Base-by-base conservation (phyloP, 1,139 yeast genomes). In the Debaryomyces udenii region DNA sequence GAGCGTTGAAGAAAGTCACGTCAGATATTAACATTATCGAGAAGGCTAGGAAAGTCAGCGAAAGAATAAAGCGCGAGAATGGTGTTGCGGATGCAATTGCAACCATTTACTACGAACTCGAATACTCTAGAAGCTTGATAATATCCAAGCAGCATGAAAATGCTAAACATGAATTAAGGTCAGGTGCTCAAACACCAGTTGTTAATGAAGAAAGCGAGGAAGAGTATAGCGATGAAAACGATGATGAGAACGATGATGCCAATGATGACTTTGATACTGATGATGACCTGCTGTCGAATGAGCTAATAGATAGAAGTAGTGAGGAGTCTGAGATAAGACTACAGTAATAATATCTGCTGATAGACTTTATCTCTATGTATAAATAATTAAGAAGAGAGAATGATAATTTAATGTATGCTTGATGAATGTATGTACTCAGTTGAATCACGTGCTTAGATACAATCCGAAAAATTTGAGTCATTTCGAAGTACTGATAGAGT, bases 1-100 rank as follows among this genome's bases (percentile, higher is more conserved):
- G 79, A 44, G 96, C 96, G 0, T 62, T 91, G 36, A 73, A 68
- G 48, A 81, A 80, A 35, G 91, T 80, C 0, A 82, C 91, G 1
- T 76, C 81, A 2, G 86, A 87, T 54, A 67, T 74, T 35, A 76
- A 85, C 45, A 81, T 88, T 53, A 80, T 78, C 16, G 78, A 79
- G 31, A 83, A 77, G 52, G 96, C 96, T 0, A 68, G 65, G 34
- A 64, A 63, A 16, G 67, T 88, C 11, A 87, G 95, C 20, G 74
- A 69, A 33, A 72, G 73, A 38, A 86, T 91, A 42, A 62, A 77
- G 11, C 66, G 66, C 17, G 98, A 91, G 56, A 69, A 83, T 53
- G 99, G 99, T 2, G 96, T 90, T 6, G 66, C 68, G 15, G 72
- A 72, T 20, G 98, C 98, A 0, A 81, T 91, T 37, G 83, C 81